Base-by-base conservation (phyloP, 257 asterid genomes). In the Sherardia arvensis region DNA sequence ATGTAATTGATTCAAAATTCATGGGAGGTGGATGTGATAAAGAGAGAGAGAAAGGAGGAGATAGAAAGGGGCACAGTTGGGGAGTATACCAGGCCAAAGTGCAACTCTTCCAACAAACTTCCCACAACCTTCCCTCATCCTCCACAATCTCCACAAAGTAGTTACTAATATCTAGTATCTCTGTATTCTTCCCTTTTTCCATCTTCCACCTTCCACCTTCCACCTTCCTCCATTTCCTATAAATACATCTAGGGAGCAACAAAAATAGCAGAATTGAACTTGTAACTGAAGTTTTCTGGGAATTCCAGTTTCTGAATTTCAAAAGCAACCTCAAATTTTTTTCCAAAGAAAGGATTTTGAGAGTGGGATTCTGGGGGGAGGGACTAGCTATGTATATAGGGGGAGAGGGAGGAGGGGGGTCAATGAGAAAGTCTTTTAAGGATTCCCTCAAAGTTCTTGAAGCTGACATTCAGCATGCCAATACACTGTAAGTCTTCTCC, bases 381-480 rank as follows among this genome's bases (percentile, higher is more conserved):
- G 20, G 7, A 1, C 1, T 43, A 43, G 51, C 8, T 43, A 43
- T 43, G 51, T 43, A 43, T 15, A 43, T 43, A 43, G 51, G 20
- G 51, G 51, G 8, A 43, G 51, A 43, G n/a, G 51, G 51, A 43
- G 51, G 51, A 43, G 51, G 51, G 17, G 51, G 51, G 51, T 43
- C 51, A 43, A 70, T 75, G 79, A 72, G 76, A 11, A 62, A 65
- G 69, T 28, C 79, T n/a, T 75, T 75, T 23, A 75, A 75, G 79
- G 76, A 75, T 55, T 75, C 79, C 57, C 67, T 75, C 20, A 75
- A 75, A 62, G 76, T 73, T 66, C 79, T 75, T 7, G 79, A 75
- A 66, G 79, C 79, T 30, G 79, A 75, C 67, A 75, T 75, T 62
- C 79, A 75, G 73, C 79, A 66, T 23, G 79, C 79, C 57, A 75